Percentiles rank a stretch among this genome's conserved stretches.
Conservation (phyloP, 352 stramenopile species). For the Phytophthora meadii region DNA sequence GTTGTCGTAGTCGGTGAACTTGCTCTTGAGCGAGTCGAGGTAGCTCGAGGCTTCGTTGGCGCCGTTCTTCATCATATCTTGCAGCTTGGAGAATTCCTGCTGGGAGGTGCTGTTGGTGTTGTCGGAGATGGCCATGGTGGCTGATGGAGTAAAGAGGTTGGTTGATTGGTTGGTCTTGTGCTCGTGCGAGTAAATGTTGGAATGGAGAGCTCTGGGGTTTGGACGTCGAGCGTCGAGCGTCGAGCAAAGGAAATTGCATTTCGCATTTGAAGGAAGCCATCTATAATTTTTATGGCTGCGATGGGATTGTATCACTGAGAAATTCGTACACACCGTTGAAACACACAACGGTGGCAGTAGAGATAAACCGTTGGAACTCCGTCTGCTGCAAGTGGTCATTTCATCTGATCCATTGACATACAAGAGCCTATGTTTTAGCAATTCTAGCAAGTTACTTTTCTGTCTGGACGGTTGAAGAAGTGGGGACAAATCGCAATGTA, state of each 20-base stretch:
- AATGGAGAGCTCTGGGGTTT: not conserved
- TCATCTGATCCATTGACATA: too few relatives aligned
- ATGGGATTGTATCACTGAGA: not conserved
- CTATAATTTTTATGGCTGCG: not conserved
- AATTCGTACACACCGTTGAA: not conserved
- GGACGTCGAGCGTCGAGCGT: not conserved
- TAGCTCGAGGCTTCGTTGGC: constrained; percentile 39
- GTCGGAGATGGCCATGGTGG: constrained; percentile 36
- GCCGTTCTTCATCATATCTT: constrained; percentile 41
- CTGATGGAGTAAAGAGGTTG: too few relatives aligned
- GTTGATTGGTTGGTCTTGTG: constrained; percentile 2
- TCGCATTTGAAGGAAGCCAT: not conserved
- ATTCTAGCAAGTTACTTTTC: too few relatives aligned
- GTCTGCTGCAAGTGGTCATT: too few relatives aligned
- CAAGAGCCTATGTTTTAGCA: too few relatives aligned
- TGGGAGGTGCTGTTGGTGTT: constrained; percentile 27
- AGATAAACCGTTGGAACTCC: too few relatives aligned
- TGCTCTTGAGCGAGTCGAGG: constrained; percentile 47
- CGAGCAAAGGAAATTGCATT: not conserved
- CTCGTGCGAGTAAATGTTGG: constrained; percentile 18
- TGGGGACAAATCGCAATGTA: too few relatives aligned
- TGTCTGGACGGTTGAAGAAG: too few relatives aligned
- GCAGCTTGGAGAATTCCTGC: constrained; percentile 46
- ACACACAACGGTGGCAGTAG: too few relatives aligned
- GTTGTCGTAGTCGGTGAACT: constrained; percentile 51